Conservation (phyloP, 1,139 yeast genomes). For the Saccharomyces hybrid region DNA sequence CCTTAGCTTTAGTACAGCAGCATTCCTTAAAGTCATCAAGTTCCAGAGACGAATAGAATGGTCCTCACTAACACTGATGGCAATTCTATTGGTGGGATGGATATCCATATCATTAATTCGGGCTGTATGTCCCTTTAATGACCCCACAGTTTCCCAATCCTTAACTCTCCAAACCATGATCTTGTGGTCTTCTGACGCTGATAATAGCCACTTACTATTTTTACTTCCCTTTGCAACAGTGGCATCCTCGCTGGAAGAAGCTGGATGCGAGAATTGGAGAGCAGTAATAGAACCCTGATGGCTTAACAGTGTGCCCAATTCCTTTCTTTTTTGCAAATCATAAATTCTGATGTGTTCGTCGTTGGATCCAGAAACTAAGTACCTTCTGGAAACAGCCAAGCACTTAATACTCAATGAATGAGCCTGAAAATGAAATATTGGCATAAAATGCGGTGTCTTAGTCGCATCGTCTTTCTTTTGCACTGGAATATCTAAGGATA, state of each 20-base stretch:
- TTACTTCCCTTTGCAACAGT: constrained; percentile 16
- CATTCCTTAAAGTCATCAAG: constrained; percentile 94
- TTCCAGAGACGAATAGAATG: constrained; percentile 86
- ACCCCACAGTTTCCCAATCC: constrained; percentile 93
- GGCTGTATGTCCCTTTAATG: constrained; percentile 77
- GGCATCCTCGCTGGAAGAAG: constrained; percentile 32
- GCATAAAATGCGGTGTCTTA: constrained; percentile 63
- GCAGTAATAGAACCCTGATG: constrained; percentile 87
- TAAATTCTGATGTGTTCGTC: constrained; percentile 94
- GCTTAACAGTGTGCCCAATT: constrained; percentile 79
- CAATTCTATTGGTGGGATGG: constrained; percentile 89
- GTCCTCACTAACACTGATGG: constrained; percentile 83
- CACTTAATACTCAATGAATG: constrained; percentile 83
- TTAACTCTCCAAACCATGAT: constrained; percentile 90
- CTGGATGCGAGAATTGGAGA: constrained; percentile 45
- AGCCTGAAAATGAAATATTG: constrained; percentile 92
- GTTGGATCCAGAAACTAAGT: constrained; percentile 88
- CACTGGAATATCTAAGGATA: constrained; percentile 53
- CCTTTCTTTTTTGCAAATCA: constrained; percentile 89
- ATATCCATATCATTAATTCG: constrained; percentile 76
- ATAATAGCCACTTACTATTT: constrained; percentile 76
- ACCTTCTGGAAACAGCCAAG: constrained; percentile 74
- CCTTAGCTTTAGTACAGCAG: constrained; percentile 70
- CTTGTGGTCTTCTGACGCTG: constrained; percentile 88
- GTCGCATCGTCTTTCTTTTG: constrained; percentile 8